Conservation (phyloP, 164 flowering plant species). For the Vitis rupestris region DNA sequence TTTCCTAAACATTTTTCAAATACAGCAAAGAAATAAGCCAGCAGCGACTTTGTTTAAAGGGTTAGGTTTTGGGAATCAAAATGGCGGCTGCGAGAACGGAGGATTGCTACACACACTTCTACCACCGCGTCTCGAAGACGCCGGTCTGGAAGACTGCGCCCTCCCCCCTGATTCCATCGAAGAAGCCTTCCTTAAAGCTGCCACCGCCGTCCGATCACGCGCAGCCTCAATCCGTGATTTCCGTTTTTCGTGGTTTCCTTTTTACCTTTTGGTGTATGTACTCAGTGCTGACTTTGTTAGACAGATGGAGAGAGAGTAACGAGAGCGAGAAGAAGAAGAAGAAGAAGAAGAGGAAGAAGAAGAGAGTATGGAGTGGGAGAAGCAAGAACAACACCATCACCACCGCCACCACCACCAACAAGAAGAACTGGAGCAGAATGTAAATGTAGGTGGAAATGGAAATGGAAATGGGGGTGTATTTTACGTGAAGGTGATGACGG, state of each 20-base stretch:
- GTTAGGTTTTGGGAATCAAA: not conserved
- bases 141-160: constrained; percentile 94
- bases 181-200: constrained; percentile 85
- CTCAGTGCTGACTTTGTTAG: not conserved
- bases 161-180: constrained; percentile 73
- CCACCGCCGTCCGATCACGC: constrained; percentile 55
- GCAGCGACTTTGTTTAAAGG: too few relatives aligned
- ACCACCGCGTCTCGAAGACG: constrained; percentile 85
- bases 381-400: too few relatives aligned
- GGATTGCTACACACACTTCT: constrained; percentile 34
- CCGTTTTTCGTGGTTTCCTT: not conserved
- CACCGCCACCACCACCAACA: too few relatives aligned
- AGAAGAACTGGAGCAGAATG: too few relatives aligned
- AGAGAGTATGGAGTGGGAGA: too few relatives aligned
- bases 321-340: not conserved
- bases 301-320: not conserved
- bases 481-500: too few relatives aligned
- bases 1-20: too few relatives aligned
- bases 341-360: too few relatives aligned
- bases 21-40: too few relatives aligned
- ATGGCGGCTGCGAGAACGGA: constrained; percentile 22
- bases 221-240: constrained; percentile 18
- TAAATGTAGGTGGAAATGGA: too few relatives aligned
- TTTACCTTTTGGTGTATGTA: not conserved
- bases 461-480: too few relatives aligned